Base-by-base conservation (phyloP, 306 rosid genomes). In the Fragaria ananassa region DNA sequence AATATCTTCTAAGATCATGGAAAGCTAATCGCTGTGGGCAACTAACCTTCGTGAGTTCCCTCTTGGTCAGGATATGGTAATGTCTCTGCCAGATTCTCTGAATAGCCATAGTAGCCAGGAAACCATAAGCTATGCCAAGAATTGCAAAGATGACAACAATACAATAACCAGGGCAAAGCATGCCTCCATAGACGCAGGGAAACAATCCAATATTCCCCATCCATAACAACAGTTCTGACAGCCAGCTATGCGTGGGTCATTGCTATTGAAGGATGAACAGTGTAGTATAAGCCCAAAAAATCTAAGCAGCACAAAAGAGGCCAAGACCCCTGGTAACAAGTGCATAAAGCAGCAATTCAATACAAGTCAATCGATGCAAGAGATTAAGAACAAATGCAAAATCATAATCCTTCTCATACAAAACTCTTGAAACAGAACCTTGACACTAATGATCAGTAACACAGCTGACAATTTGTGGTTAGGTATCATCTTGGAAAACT, bases 31-130 rank as follows among this genome's bases (percentile, higher is more conserved):
- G 21, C 4, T n/a, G 5, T n/a, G 12, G n/a, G 61, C 27, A 54
- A 31, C 31, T 70, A 79, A 96, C 98, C 93, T 89, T 92, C 13
- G 99, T 96, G 78, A 96, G 97, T 83, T 96, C 98, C 83, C 92
- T 89, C 89, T 92, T 96, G 81, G 99, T 96, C 78, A 96, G 97
- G 79, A 96, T 92, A 79, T 96, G 98, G 85, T 96, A 96, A 85
- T 96, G 99, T 84, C 97, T 88, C 86, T 96, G 99, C 98, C 99
- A 96, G 82, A 96, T 96, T 88, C 98, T 89, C 83, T 96, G 99
- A 81, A 92, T 91, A 67, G 93, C 98, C 99, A 95, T 91, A 63
- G 99, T 96, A 19, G 98, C 98, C 60, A 92, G 99, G 80, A 96
- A 96, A 57, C 99, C 95, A 70, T 96, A 96, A 54, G 99, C 98